These are phyloP conservation scores for Ormosia emarginata DNA, from an alignment of 306 rosid species.

Conservation along the genomic window DNA sequence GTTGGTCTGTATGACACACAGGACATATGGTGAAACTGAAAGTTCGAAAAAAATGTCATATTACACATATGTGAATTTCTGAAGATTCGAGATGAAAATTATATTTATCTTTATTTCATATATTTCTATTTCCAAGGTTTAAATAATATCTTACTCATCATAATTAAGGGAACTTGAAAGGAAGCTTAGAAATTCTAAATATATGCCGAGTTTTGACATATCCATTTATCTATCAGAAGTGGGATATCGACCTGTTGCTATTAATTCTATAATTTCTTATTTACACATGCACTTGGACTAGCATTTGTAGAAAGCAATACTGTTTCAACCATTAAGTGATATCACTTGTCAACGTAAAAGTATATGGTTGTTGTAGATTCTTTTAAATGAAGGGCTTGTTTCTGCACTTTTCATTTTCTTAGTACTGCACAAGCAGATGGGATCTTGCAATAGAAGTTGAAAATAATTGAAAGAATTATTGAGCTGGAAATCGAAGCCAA, in stretches of 20 bases:
- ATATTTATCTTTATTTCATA: background rate
- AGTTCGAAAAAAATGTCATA: background rate
- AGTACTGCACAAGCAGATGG: background rate
- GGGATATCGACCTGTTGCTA: background rate
- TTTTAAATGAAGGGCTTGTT: background rate
- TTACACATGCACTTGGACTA: background rate
- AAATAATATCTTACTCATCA: background rate
- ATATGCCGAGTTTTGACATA: background rate
- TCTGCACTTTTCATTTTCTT: background rate
- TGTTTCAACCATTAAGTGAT: no score
- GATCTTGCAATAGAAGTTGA: background rate
- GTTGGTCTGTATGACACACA: background rate
- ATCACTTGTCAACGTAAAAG: no score
- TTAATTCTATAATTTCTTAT: background rate
- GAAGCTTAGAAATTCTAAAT: background rate
- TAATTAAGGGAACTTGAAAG: background rate
- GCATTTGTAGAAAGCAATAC: background rate
- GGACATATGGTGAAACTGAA: background rate
- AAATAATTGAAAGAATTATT: background rate
- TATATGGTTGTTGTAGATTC: background rate
- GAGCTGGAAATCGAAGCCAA: background rate
- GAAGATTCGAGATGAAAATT: background rate
- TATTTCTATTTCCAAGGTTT: background rate
- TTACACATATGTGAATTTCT: background rate
- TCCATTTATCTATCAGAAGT: background rate